Percentiles rank a stretch among this genome's conserved stretches.
phyloP scores from a whole-genome alignment of 2,329 filamentous ascomycete genomes.

The Orbilia javanica region DNA sequence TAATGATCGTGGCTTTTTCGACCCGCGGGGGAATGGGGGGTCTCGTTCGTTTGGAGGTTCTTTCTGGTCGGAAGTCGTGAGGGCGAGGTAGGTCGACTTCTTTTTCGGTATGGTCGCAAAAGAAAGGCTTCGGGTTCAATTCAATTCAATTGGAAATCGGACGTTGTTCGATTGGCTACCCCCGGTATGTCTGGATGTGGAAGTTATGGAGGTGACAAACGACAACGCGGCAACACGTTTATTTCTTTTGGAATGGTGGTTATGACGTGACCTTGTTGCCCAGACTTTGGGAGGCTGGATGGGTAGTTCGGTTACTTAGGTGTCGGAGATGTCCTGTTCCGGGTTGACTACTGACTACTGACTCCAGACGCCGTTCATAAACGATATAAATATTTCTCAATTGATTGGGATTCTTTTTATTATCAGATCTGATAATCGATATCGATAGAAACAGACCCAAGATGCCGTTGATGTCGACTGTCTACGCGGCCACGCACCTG shows the following conservation, averaged over 20 bases:
- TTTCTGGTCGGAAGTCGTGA: slow-evolving; percentile 51
- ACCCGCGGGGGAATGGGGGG: background rate
- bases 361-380: no score
- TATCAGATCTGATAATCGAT: no score
- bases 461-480: slow-evolving; percentile 60
- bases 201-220: background rate
- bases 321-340: background rate
- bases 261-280: slow-evolving; percentile 21
- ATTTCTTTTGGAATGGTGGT: no score
- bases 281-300: no score
- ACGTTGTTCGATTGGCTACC: slow-evolving; percentile 21
- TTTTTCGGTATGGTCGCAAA: background rate
- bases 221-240: slow-evolving; percentile 11
- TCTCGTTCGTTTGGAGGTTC: background rate
- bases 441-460: background rate
- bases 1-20: no score
- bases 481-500: slow-evolving; percentile 58
- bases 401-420: no score
- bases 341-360: no score
- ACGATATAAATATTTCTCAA: no score
- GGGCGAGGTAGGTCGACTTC: no score
- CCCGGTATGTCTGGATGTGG: background rate
- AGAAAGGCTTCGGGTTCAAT: no score
- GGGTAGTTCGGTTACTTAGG: no score
- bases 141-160: slow-evolving; percentile 36